phyloP scores from a whole-genome alignment of 2,329 filamentous ascomycete species.

The Corniculantispora saksenae region DNA sequence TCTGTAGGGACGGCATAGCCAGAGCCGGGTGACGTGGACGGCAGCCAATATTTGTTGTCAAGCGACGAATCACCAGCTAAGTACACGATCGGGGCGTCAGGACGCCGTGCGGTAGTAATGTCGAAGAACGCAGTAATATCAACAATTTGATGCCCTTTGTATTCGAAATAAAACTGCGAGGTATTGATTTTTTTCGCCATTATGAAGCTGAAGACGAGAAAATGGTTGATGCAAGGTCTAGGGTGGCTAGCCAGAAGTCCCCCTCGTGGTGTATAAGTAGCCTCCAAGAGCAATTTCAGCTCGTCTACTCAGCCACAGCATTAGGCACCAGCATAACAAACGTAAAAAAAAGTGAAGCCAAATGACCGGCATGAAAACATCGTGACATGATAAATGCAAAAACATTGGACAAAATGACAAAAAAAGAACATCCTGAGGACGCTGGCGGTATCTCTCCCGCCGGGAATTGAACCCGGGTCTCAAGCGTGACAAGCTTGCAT shows the following conservation, averaged over 20 bases:
- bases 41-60: conserved; percentile 18
- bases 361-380: background rate
- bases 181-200: conserved; percentile 2
- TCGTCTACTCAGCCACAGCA: too few relatives aligned
- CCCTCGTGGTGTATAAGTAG: too few relatives aligned
- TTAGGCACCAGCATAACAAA: background rate
- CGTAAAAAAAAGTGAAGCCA: background rate
- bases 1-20: background rate
- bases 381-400: background rate
- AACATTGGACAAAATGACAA: conserved; percentile 4
- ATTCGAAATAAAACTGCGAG: conserved; percentile 11
- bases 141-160: conserved; percentile 5
- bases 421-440: conserved; percentile 16
- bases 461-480: conserved; percentile 27
- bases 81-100: conserved; percentile 6
- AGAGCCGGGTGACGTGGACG: background rate
- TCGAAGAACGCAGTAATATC: conserved; percentile 1
- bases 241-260: too few relatives aligned
- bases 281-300: too few relatives aligned
- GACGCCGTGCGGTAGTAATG: background rate
- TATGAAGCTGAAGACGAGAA: background rate
- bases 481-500: conserved; percentile 28
- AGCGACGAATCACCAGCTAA: conserved; percentile 15
- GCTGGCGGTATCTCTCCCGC: conserved; percentile 23
- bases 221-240: background rate